Base-by-base conservation (phyloP, 139 green algal species). In the Spirogloea muscicola region DNA sequence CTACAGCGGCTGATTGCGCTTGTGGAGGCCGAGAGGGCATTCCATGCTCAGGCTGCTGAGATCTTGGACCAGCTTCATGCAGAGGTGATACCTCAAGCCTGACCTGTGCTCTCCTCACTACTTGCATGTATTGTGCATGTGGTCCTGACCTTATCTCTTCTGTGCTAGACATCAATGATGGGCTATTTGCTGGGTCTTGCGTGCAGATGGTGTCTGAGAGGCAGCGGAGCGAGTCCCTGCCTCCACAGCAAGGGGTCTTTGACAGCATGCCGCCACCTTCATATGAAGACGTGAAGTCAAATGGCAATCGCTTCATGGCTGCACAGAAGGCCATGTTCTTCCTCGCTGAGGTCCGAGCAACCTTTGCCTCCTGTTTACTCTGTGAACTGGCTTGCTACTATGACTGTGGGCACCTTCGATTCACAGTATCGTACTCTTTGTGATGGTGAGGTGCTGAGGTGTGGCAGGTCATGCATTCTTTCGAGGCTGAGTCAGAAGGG, bases 1-100 rank as follows among this genome's bases (percentile, higher is more conserved):
- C 49, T 79, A 43, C 70, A 79, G 29, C 37, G 70, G 21, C 70
- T 79, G 21, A 79, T 79, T 67, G 70, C 18, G 18, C 52, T 73
- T 51, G 68, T 68, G 68, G 68, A 77, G 34, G 10, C 57, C 18
- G 68, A 77, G 68, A 18, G 68, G 27, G 13, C 68, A 3, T 77
- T 77, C 68, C 57, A 77, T 49, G n/a, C 33, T 5, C 33, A 39
- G 9, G 61, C 55, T 43, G 68, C 60, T 1, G 58, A 75, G 2
- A 77, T 74, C 3, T 25, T 77, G 1, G 60, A 74, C 27, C 9
- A 77, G 25, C 55, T 77, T 46, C 68, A 61, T 21, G 33, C 68
- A 4, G 48, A 74, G 64, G 64, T 74, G n/a, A n/a, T n/a, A n/a
- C n/a, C n/a, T n/a, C n/a, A 21, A 55, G 46, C 46, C 21, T n/a